Base-by-base conservation (phyloP, 192 early-diverging fungal genomes). In the Coemansia sp. region DNA sequence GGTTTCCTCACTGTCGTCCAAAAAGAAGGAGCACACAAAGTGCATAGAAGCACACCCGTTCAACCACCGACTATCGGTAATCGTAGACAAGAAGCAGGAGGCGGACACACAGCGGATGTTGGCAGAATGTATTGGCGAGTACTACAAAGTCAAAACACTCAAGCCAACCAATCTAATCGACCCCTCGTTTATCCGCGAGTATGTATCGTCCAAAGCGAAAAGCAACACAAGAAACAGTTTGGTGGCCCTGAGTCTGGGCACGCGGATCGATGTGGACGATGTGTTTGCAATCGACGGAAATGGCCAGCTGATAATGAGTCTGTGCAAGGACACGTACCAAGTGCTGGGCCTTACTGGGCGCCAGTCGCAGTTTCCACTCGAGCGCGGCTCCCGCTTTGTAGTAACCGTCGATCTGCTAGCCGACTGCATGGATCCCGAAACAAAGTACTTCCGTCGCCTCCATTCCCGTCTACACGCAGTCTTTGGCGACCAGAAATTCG, bases 251-350 rank as follows among this genome's bases (percentile, higher is more conserved):
- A 71, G 69, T 56, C 32, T 47, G 0, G 47, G 49, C 18, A 52
- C 53, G 16, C 45, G 56, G 15, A 71, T 83, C 43, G 80, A 83
- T 53, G 50, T 69, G 8, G 71, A 73, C 69, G 80, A 83, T 39
- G 69, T 83, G 16, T 69, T 77, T 77, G 80, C 80, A 7, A 74
- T 83, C 11, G 80, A 83, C 43, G 80, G 80, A 2, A 41, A 67
- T 0, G 72, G 79, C 3, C 67, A 13, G 6, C 66, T 83, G 39
- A 58, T 77, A 6, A 45, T 83, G 44, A 83, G 72, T 50, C 56
- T 83, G 11, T 67, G 71, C 65, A 83, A 83, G 49, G 80, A 83
- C 44, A 75, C 80, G 4, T 83, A 83, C 37, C 75, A 83, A 48
- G 49, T 50, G 6, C 38, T 72, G 7, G 80, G 80, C 0, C 26